Base-by-base conservation (phyloP, 2,329 filamentous ascomycete genomes). In the Helotiales sp. region DNA sequence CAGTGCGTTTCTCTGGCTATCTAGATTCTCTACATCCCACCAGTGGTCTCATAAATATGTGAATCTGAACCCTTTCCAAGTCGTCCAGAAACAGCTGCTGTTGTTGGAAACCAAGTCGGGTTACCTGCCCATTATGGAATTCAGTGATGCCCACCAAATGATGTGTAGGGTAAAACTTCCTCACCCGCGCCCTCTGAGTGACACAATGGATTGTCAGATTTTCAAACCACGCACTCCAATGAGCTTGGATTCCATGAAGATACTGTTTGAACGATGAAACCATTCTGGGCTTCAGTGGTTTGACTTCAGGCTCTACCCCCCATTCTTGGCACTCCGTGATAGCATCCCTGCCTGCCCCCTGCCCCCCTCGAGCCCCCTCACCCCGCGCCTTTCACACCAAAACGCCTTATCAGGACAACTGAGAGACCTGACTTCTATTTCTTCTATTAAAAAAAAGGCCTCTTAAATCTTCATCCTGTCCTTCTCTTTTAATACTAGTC, bases 391-490 rank as follows among this genome's bases (percentile, higher is more conserved):
- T 57, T 40, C 54, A 22, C 30, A 45, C 30, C 10, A 37, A 17
- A 37, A 47, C 40, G 37, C 58, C 40, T 47, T 61, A 47, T 61
- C 15, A 26, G 40, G 17, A 49, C 58, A 61, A 15, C 17, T 40
- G 40, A 49, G 34, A 52, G 30, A 24, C 37, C 8, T 58, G n/a
- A 40, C n/a, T 40, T 22, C 20, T 24, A 20, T 37, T 58, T 40
- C n/a, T 37, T 37, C 28, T n/a, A n/a, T n/a, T n/a, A n/a, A n/a
- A n/a, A 20, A 57, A 30, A 37, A 57, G 6, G 20, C 17, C 22
- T 17, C 11, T 24, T 50, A 22, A 15, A n/a, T n/a, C 13, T 6
- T 26, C 49, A 30, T 43, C 10, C 22, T 26, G 5, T 62, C 30
- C n/a, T 49, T 61, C 26, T 47, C 28, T n/a, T n/a, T n/a, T n/a